Base-by-base conservation (phyloP, 2,329 filamentous ascomycete species). In the Exophiala mesophila region DNA sequence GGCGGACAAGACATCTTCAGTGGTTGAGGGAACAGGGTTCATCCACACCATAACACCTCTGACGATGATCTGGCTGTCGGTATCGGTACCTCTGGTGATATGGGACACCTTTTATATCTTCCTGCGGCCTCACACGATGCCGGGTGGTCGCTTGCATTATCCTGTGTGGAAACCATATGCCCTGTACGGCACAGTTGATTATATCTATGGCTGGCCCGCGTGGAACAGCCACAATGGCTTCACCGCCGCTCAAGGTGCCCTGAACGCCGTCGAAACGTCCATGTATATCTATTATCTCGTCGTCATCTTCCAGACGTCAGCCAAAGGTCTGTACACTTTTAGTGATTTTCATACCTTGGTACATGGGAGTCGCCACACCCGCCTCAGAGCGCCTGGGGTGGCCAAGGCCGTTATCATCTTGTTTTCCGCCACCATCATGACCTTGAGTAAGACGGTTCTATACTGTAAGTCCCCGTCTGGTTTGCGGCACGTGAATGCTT, bases 61-160 rank as follows among this genome's bases (percentile, higher is more conserved):
- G 9, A 70, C 77, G 16, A 73, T 87, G 31, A 53, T 80, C 50
- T 94, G 88, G 88, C 72, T 94, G 18, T 64, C 73, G 45, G 51
- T 90, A 48, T 88, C 85, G 15, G 67, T 92, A 12, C 86, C 85
- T 1, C 74, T 94, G 47, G 86, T 94, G 36, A 59, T 78, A 37
- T 94, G 88, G 88, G 88, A 95, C 67, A 77, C 77, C 20, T 69
- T 71, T 44, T 95, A 94, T 68, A 79, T 94, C 28, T 70, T 94
- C 34, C 69, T 85, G 40, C 85, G 88, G 15, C 88, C 88, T 20
- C 77, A 82, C 63, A 85, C 80, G 44, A 92, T 95, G 85, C 78
- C 82, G 0, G 85, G 86, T 54, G 88, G 88, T 12, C 66, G 64
- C 34, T 69, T 83, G 39, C 85, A 94, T 67, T 73, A 68, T 55